Evolutionary conservation across 2,329 filamentous ascomycete genomes (phyloP).

Genomic region (Emydomyces testavorans): DNA sequence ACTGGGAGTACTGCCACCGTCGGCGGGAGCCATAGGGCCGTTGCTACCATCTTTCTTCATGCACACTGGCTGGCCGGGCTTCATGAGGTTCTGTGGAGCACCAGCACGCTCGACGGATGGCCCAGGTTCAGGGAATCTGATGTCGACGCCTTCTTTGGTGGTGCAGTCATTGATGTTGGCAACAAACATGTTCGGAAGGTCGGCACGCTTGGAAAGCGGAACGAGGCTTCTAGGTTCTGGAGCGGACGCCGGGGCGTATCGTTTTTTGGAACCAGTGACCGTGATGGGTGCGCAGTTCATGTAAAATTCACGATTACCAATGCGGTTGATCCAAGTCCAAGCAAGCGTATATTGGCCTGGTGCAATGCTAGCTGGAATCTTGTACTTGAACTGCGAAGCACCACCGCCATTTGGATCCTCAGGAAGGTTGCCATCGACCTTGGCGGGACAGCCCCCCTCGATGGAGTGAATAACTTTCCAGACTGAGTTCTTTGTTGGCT

Average conservation of each 20-base stretch:
- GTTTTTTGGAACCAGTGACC: slow-evolving; percentile 43
- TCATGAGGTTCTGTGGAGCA: slow-evolving; percentile 28
- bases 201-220: slow-evolving; percentile 43
- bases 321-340: slow-evolving; percentile 90
- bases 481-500: slow-evolving; percentile 52
- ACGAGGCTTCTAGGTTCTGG: slow-evolving; percentile 11
- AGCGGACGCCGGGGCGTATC: slow-evolving; percentile 20
- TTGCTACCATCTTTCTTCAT: slow-evolving; percentile 21
- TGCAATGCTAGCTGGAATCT: slow-evolving; percentile 58
- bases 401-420: slow-evolving; percentile 35
- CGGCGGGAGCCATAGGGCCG: slow-evolving; percentile 23
- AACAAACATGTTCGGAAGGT: slow-evolving; percentile 62
- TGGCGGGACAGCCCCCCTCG: slow-evolving; percentile 70
- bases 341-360: slow-evolving; percentile 69
- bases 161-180: slow-evolving; percentile 57
- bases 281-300: slow-evolving; percentile 83
- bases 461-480: slow-evolving; percentile 90
- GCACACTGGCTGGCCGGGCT: slow-evolving; percentile 23
- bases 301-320: slow-evolving; percentile 93
- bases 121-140: slow-evolving; percentile 60
- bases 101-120: slow-evolving; percentile 43
- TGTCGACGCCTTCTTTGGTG: slow-evolving; percentile 45
- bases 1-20: slow-evolving; percentile 23
- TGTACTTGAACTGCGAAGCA: slow-evolving; percentile 55
- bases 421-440: slow-evolving; percentile 47